Conservation (phyloP, 2,329 filamentous ascomycete genomes). For the Pyrenophora seminiperda region DNA sequence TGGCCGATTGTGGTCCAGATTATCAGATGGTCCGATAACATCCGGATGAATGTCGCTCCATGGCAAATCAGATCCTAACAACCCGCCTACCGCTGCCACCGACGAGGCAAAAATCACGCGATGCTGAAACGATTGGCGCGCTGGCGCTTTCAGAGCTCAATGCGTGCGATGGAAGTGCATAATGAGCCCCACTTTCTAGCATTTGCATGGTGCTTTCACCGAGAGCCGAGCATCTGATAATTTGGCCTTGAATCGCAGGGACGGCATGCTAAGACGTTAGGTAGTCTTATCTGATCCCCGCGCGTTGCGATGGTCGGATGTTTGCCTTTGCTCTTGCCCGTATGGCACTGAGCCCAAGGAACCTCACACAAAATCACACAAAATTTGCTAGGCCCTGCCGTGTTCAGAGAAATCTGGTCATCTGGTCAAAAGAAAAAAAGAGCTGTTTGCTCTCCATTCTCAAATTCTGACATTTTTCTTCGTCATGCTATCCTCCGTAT, state of each 20-base stretch:
- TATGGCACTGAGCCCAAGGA: too few relatives aligned
- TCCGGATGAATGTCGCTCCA: constrained; percentile 13
- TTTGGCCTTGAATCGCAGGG: constrained; percentile 1
- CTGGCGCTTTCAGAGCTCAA: background rate
- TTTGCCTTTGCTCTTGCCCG: background rate
- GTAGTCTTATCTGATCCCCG: constrained; percentile 32
- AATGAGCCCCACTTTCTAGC: constrained; percentile 12
- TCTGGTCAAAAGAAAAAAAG: background rate
- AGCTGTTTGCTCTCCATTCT: constrained; percentile 15
- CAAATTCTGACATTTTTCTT: background rate
- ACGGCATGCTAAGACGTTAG: constrained; percentile 5
- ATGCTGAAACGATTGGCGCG: constrained; percentile 3
- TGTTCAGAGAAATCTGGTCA: constrained; percentile 2
- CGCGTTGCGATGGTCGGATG: background rate
- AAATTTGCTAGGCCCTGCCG: background rate
- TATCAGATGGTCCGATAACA: constrained; percentile 40
- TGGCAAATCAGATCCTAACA: constrained; percentile 14
- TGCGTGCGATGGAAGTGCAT: background rate
- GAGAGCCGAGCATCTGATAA: constrained; percentile 33
- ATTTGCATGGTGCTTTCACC: background rate
- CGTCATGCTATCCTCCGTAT: constrained; percentile 54
- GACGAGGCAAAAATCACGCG: background rate
- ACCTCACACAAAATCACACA: background rate
- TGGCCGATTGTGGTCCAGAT: constrained; percentile 30
- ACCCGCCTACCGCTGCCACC: constrained; percentile 3